Evolutionary conservation across 192 early-diverging fungal genomes (phyloP).

Genomic region (Linnemannia hyalina): DNA sequence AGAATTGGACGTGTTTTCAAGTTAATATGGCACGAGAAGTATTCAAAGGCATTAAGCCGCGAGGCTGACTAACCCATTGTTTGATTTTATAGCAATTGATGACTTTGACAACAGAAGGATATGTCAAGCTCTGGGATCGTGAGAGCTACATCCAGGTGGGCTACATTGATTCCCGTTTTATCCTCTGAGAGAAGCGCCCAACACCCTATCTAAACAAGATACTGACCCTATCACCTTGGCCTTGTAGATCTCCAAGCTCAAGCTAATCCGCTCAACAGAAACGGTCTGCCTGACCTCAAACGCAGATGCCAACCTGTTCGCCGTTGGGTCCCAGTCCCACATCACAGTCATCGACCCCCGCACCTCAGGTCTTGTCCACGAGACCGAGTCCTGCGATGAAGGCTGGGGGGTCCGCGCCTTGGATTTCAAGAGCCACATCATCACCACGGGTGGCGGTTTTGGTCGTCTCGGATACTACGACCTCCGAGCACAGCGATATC

Average conservation of each 20-base stretch:
- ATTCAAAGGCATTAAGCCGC: not conserved
- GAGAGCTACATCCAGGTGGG: conserved; percentile 34
- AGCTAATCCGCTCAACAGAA: conserved; percentile 33
- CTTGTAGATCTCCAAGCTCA: conserved; percentile 30
- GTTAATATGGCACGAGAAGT: not conserved
- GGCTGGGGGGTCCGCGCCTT: conserved; percentile 79
- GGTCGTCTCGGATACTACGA: conserved; percentile 78
- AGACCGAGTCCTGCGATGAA: conserved; percentile 70
- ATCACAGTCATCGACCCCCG: conserved; percentile 55
- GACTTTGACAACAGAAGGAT: conserved; percentile 72
- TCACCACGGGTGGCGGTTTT: conserved; percentile 74
- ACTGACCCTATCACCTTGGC: not conserved
- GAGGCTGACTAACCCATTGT: not conserved
- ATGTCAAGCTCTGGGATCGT: conserved; percentile 75
- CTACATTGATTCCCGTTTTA: not conserved
- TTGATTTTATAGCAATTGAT: conserved; percentile 45
- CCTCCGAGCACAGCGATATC: conserved; percentile 64
- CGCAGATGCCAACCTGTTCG: conserved; percentile 41
- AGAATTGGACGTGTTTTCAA: not conserved
- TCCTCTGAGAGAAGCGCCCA: not conserved
- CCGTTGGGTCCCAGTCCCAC: conserved; percentile 59
- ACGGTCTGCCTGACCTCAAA: conserved; percentile 58
- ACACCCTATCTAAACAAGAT: not conserved
- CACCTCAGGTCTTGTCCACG: conserved; percentile 54
- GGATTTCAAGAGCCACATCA: conserved; percentile 56